A percentile compares a stretch with the other conserved stretches of the same genome.
phyloP scores from a whole-genome alignment of 2,329 filamentous ascomycete genomes.

The Curvularia spicifera region DNA sequence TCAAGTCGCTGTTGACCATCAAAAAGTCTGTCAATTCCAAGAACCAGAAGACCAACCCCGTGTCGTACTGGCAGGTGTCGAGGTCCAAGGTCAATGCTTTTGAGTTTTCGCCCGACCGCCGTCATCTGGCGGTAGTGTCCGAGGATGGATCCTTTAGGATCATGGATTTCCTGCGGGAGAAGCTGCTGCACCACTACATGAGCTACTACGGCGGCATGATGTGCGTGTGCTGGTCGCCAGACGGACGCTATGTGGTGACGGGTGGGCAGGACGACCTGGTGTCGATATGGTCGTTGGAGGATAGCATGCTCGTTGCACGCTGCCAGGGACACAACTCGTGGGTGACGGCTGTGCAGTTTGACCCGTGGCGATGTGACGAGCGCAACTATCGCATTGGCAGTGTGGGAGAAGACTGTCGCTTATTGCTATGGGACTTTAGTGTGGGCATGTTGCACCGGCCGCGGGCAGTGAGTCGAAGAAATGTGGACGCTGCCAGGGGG shows the following conservation, averaged over 20 bases:
- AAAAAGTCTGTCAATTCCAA: conserved; percentile 92
- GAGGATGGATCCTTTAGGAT: conserved; percentile 90
- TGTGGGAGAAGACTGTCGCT: conserved; percentile 88
- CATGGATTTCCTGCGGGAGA: conserved; percentile 89
- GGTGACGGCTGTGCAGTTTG: conserved; percentile 92
- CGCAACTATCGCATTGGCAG: conserved; percentile 95
- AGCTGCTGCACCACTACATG: conserved; percentile 86
- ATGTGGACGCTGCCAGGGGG: background rate
- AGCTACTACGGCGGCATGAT: conserved; percentile 93
- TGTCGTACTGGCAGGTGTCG: conserved; percentile 90
- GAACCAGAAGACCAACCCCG: conserved; percentile 91
- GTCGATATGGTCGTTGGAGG: conserved; percentile 90
- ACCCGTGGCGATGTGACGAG: conserved; percentile 96
- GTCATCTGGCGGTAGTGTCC: conserved; percentile 85
- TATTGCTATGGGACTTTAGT: conserved; percentile 96
- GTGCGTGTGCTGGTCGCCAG: conserved; percentile 96
- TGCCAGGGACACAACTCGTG: conserved; percentile 96
- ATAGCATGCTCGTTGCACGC: conserved; percentile 83
- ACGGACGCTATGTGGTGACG: conserved; percentile 93
- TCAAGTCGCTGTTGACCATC: conserved; percentile 65
- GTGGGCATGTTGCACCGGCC: conserved; percentile 95
- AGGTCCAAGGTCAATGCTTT: conserved; percentile 91
- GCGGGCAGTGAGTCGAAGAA: conserved; percentile 66
- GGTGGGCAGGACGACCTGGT: conserved; percentile 96
- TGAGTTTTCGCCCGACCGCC: conserved; percentile 87